Conservation (phyloP, 2,329 filamentous ascomycete genomes). For the Lasiodiplodia citricola region DNA sequence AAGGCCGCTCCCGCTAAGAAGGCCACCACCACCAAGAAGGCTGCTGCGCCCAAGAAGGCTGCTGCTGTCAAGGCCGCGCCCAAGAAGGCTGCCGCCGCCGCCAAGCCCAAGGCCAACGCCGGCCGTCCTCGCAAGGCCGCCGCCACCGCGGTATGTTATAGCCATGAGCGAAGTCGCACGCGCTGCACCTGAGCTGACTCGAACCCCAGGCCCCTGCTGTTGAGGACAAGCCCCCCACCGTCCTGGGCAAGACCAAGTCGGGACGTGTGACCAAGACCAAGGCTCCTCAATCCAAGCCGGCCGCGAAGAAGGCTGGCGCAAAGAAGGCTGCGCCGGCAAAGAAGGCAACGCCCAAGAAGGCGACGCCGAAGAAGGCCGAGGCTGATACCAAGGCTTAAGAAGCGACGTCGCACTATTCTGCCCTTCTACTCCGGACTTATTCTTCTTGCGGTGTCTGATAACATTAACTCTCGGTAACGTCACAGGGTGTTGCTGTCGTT, state of each 20-base stretch:
- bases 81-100: slow-evolving; percentile 39
- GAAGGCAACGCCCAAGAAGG: slow-evolving; percentile 50
- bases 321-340: slow-evolving; percentile 50
- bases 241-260: slow-evolving; percentile 82
- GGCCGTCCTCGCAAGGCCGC: slow-evolving; percentile 52
- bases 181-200: slow-evolving; percentile 17
- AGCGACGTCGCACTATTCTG: background rate
- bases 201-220: slow-evolving; percentile 62
- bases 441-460: slow-evolving; percentile 16
- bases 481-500: slow-evolving; percentile 8
- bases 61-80: slow-evolving; percentile 45
- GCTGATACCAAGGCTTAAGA: slow-evolving; percentile 27
- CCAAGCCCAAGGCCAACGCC: slow-evolving; percentile 53
- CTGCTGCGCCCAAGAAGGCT: slow-evolving; percentile 51
- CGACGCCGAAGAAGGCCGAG: slow-evolving; percentile 44
- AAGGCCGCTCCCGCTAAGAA: slow-evolving; percentile 43
- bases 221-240: slow-evolving; percentile 69
- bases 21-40: slow-evolving; percentile 41
- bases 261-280: slow-evolving; percentile 79
- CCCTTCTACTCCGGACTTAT: slow-evolving; percentile 10
- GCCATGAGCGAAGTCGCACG: background rate
- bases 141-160: slow-evolving; percentile 32
- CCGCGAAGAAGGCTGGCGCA: slow-evolving; percentile 35
- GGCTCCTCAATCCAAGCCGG: slow-evolving; percentile 48
- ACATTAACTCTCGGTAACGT: slow-evolving; percentile 17